phyloP scores from a whole-genome alignment of 2,329 filamentous ascomycete genomes.

The Diaporthe sp. region DNA sequence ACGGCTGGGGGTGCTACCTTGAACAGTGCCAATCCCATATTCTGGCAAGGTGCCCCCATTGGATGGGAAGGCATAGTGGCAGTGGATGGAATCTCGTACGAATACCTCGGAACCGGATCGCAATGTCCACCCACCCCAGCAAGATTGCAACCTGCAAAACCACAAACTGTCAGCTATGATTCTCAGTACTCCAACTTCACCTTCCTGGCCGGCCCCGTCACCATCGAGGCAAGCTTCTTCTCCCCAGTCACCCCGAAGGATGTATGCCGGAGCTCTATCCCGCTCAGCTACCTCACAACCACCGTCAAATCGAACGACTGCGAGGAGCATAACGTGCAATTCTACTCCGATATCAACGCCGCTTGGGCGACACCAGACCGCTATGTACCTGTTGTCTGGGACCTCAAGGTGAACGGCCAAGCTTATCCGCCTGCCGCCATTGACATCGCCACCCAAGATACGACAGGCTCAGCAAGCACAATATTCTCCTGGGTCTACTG shows the following conservation, averaged over 20 bases:
- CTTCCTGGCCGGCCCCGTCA: constrained; percentile 49
- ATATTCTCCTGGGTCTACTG: constrained; percentile 42
- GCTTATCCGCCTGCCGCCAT: constrained; percentile 57
- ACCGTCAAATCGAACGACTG: constrained; percentile 73
- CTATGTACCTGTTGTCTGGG: constrained; percentile 77
- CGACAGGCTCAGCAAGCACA: constrained; percentile 7
- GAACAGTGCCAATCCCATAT: constrained; percentile 76
- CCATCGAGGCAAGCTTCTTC: constrained; percentile 65
- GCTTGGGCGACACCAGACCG: constrained; percentile 83
- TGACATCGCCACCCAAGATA: constrained; percentile 1
- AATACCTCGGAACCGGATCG: constrained; percentile 59
- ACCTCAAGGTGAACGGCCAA: constrained; percentile 57
- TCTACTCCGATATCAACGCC: constrained; percentile 76
- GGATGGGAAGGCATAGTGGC: constrained; percentile 44
- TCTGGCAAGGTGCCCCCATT: constrained; percentile 37
- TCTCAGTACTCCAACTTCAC: constrained; percentile 46
- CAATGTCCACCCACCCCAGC: constrained; percentile 54
- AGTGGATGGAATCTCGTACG: constrained; percentile 51
- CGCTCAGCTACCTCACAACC: constrained; percentile 80
- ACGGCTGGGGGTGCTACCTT: constrained; percentile 79
- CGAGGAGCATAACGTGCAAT: constrained; percentile 59
- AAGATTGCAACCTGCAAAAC: constrained; percentile 42
- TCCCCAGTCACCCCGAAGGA: constrained; percentile 84
- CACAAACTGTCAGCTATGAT: constrained; percentile 43
- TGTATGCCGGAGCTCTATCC: constrained; percentile 81